These are phyloP conservation scores for Castanea crenata DNA, from an alignment of 306 rosid species.

Conservation along the genomic window DNA sequence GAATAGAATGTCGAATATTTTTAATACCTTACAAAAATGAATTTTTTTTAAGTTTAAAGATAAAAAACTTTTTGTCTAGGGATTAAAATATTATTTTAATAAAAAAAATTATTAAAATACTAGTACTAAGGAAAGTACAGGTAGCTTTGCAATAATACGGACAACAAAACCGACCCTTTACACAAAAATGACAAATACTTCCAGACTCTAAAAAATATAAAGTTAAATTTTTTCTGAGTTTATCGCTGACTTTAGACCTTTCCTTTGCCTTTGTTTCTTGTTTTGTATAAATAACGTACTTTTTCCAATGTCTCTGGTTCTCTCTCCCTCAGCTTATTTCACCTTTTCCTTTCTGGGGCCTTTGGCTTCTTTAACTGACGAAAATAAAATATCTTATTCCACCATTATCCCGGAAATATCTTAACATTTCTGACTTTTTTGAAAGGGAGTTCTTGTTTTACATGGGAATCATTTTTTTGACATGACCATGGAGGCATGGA, in stretches of 20 bases:
- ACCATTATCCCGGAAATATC: not conserved
- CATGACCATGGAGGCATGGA: not conserved
- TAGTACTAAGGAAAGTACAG: no score
- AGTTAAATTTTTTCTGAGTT: not conserved
- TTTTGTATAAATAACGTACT: no score
- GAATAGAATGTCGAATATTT: no score
- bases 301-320: not conserved
- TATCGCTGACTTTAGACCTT: conserved; percentile 9
- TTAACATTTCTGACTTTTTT: conserved; percentile 1
- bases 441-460: not conserved
- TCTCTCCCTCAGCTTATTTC: not conserved
- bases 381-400: not conserved
- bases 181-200: no score
- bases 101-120: no score
- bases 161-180: no score
- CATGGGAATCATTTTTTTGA: not conserved
- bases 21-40: no score
- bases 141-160: no score
- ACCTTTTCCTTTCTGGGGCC: not conserved
- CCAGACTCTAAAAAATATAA: no score
- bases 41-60: no score
- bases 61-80: no score
- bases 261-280: not conserved
- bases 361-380: conserved; percentile 17
- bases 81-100: no score